Evolutionary conservation across 1,284 basidiomycete genomes (phyloP), one percentile per base, ranked within the genome.

Genomic region (Leccinum proximum): DNA sequence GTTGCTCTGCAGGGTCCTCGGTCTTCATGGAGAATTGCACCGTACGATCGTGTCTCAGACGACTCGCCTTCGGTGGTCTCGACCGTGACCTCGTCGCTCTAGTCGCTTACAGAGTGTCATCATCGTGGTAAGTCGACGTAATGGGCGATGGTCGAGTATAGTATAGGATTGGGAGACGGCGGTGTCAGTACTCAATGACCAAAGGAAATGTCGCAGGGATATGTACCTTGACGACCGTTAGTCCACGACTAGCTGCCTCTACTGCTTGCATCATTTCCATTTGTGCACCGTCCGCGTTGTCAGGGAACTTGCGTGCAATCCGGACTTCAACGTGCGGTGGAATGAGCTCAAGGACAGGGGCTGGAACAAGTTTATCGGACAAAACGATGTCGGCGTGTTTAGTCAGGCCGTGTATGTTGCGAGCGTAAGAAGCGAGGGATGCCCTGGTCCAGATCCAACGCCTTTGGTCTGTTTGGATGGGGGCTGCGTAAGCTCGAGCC

Each of bases 301-400:
- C 97, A 0, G 97, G 97, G 80, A 97, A 98, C 76, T 99, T 99
- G 69, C 91, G 91, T 14, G 97, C 97, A 67, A 98, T 97, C 8
- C 90, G 85, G 22, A 92, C 81, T 66, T 87, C 81, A 2, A 89
- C 84, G 38, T 78, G 83, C 5, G 83, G 78, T 0, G 96, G 96
- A 61, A 98, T 93, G n/a, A 98, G 81, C 0, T 85, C 87, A 35
- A 99, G 87, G 16, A 98, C 92, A 13, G 90, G 88, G 7, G 91
- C 84, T 0, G 97, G 97, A 1, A 98, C 97, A n/a, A 99, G 90
- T 75, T 99, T 99, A 81, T 98, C 97, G 9, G 94, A 93, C 5
- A 98, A 85, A 22, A 98, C 91, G 45, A 98, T 80, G 67, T 96
- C 87, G 1, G 95, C 93, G 9, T 87, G 83, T 67, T 84, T 83